These are phyloP conservation scores for Populus ilicifolia DNA, from an alignment of 345 rosid genomes.

Conservation along the genomic window DNA sequence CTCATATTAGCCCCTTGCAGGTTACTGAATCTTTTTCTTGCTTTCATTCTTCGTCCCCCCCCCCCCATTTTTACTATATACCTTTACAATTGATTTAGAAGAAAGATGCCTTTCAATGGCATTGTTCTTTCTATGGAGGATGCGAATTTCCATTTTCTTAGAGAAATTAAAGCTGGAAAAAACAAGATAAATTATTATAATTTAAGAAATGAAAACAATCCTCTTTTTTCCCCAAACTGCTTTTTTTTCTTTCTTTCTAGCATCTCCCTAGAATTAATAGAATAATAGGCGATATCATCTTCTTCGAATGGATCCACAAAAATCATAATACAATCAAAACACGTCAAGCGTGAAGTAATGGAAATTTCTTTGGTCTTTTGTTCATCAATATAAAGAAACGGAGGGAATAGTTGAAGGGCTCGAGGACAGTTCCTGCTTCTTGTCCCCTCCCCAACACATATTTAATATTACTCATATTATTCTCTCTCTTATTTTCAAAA, in stretches of 20 bases:
- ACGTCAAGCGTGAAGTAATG: too few relatives aligned
- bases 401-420: too few relatives aligned
- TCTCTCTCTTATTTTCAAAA: too few relatives aligned
- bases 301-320: neutral
- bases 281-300: too few relatives aligned
- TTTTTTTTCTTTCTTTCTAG: neutral
- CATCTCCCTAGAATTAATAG: neutral
- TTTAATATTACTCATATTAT: too few relatives aligned
- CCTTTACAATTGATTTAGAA: neutral
- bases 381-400: too few relatives aligned
- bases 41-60: neutral
- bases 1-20: conserved; percentile 73
- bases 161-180: neutral
- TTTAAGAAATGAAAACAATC: neutral
- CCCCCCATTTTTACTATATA: too few relatives aligned
- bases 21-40: conserved; percentile 23
- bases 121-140: neutral
- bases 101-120: neutral
- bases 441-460: too few relatives aligned
- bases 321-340: too few relatives aligned
- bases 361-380: too few relatives aligned
- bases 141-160: neutral
- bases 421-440: too few relatives aligned
- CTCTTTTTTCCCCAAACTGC: neutral
- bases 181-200: too few relatives aligned